A percentile compares a stretch with the other conserved stretches of the same genome.
Evolutionary conservation across 257 asterid genomes (phyloP).

Genomic region (Haberlea rhodopensis): DNA sequence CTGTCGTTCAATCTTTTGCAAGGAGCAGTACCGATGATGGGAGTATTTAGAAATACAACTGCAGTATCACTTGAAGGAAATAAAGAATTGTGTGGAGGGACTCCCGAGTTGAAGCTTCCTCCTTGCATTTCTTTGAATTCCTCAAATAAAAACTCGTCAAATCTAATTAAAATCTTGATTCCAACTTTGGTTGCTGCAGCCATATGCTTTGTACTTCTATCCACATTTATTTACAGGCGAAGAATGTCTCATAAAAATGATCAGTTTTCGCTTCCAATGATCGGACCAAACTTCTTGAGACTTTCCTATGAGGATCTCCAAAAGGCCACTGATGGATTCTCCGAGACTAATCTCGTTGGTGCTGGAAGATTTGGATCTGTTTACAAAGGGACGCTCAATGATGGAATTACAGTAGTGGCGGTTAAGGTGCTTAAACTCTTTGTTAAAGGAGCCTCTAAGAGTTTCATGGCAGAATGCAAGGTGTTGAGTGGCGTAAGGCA

Average conservation of each 20-base stretch:
- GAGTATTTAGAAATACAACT: background rate
- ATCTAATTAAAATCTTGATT: background rate
- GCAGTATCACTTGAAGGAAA: constrained; percentile 1
- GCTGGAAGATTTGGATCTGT: too few relatives aligned
- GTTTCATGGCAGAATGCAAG: constrained; percentile 30
- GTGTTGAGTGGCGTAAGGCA: constrained; percentile 30
- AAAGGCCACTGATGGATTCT: constrained; percentile 31
- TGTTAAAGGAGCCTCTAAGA: constrained; percentile 21
- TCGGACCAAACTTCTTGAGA: constrained; percentile 3
- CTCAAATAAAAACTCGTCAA: background rate
- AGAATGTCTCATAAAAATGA: background rate
- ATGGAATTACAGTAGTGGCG: constrained; percentile 20
- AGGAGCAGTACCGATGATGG: background rate
- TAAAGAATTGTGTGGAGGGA: background rate
- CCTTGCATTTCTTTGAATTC: background rate
- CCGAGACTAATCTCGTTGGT: constrained; percentile 29
- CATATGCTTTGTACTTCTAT: constrained; percentile 14
- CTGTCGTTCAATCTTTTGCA: constrained; percentile 17
- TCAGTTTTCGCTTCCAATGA: background rate
- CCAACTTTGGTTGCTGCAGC: constrained; percentile 7
- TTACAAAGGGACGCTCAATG: too few relatives aligned
- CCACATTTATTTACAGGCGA: constrained; percentile 5
- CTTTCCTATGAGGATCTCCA: constrained; percentile 26
- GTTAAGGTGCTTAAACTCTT: constrained; percentile 34
- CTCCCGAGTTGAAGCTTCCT: background rate